Conservation (phyloP, 768 basidiomycete genomes). For the Pleurotus ostreatus region DNA sequence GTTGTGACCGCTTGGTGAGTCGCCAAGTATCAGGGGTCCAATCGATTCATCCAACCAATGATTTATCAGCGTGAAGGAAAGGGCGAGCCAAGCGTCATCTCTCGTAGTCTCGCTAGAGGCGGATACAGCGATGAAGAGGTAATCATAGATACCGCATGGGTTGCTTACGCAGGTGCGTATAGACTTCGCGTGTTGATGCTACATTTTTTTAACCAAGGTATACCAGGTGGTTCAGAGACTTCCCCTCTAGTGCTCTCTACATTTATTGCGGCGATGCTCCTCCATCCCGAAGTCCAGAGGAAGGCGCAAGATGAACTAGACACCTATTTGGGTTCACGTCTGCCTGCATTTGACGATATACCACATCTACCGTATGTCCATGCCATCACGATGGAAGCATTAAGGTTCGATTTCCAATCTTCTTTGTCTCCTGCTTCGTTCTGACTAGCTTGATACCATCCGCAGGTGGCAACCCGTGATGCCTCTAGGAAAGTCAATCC, state of each 20-base stretch:
- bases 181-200: not conserved
- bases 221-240: constrained; percentile 25
- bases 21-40: constrained; percentile 11
- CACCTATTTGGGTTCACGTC: constrained; percentile 19
- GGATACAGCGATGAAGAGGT: constrained; percentile 11
- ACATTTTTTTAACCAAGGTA: not conserved
- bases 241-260: constrained; percentile 16
- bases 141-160: not conserved
- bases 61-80: constrained; percentile 7
- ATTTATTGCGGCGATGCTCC: constrained; percentile 26
- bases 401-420: too few species aligned
- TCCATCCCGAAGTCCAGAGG: constrained; percentile 21
- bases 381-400: constrained; percentile 25
- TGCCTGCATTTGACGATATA: constrained; percentile 26
- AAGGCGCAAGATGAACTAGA: constrained; percentile 29
- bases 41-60: not conserved
- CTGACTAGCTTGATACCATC: too few species aligned
- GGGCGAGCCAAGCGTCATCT: constrained; percentile 16
- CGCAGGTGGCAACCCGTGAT: too few species aligned
- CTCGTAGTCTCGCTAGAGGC: not conserved
- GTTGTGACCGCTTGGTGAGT: not conserved
- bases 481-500: too few species aligned
- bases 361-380: constrained; percentile 25
- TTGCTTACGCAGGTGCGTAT: constrained; percentile 11
- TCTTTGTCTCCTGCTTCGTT: too few species aligned